Conservation (phyloP, 768 basidiomycete genomes). For the Pleurotus tuoliensis region DNA sequence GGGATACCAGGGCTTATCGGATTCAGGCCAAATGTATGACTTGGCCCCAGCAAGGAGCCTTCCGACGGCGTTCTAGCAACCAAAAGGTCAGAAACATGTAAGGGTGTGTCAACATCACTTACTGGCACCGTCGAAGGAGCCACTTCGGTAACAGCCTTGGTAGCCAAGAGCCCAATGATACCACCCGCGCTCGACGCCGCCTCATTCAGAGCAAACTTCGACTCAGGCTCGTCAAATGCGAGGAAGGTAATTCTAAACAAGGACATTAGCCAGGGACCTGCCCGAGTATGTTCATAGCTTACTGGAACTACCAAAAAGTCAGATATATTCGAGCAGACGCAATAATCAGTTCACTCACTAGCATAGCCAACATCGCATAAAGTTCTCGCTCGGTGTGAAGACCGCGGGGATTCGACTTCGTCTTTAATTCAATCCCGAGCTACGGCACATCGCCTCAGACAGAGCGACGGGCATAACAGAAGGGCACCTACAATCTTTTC, state of each 20-base stretch:
- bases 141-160: conserved; percentile 6
- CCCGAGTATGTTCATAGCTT: neutral
- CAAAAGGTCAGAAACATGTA: neutral
- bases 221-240: conserved; percentile 12
- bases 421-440: conserved; percentile 39
- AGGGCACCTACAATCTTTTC: conserved; percentile 27
- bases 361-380: conserved; percentile 31
- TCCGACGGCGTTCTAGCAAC: conserved; percentile 24
- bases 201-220: conserved; percentile 7
- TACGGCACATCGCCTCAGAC: conserved; percentile 9
- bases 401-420: conserved; percentile 30
- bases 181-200: neutral
- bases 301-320: conserved; percentile 8
- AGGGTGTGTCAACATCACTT: neutral
- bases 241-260: conserved; percentile 14
- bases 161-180: neutral
- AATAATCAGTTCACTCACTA: conserved; percentile 11
- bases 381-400: conserved; percentile 37
- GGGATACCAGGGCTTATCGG: conserved; percentile 30
- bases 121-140: conserved; percentile 1
- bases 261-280: neutral
- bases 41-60: conserved; percentile 20
- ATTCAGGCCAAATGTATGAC: conserved; percentile 24
- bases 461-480: neutral
- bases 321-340: neutral